A percentile compares a stretch with the other conserved stretches of the same genome.
Conservation (phyloP, 768 basidiomycete species). For the Sarcodon sp. region DNA sequence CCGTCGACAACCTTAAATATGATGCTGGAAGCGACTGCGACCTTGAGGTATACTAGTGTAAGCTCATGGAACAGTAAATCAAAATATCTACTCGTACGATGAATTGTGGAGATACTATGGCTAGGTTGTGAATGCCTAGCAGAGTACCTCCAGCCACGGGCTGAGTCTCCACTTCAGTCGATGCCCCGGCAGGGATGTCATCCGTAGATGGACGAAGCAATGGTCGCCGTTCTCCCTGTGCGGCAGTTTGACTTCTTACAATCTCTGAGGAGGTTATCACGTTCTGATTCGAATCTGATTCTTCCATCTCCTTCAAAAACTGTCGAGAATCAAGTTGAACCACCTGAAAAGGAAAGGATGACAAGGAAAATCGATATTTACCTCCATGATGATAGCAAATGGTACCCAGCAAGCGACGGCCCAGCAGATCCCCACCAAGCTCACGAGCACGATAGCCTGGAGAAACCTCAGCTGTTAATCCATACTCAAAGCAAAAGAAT, state of each 20-base stretch:
- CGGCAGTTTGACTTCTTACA: not conserved
- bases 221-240: conserved; percentile 36
- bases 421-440: conserved; percentile 88
- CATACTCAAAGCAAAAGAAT: not conserved
- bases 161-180: conserved; percentile 34
- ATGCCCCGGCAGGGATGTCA: not conserved
- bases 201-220: conserved; percentile 31
- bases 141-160: conserved; percentile 81
- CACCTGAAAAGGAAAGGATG: not conserved
- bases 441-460: conserved; percentile 73
- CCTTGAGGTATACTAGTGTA: conserved; percentile 27
- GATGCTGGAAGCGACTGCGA: conserved; percentile 72
- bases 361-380: conserved; percentile 13
- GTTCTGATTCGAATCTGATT: not conserved
- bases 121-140: conserved; percentile 89
- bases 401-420: conserved; percentile 98
- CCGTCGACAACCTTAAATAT: conserved; percentile 81
- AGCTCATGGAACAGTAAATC: not conserved
- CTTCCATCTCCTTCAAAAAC: conserved; percentile 17
- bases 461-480: not conserved
- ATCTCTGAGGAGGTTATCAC: not conserved
- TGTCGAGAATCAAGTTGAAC: conserved; percentile 1
- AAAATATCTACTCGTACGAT: conserved; percentile 40
- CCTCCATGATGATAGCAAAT: conserved; percentile 97
- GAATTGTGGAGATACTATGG: conserved; percentile 92